Conservation (phyloP, 139 green algal species). For the Penium margaritaceum region DNA sequence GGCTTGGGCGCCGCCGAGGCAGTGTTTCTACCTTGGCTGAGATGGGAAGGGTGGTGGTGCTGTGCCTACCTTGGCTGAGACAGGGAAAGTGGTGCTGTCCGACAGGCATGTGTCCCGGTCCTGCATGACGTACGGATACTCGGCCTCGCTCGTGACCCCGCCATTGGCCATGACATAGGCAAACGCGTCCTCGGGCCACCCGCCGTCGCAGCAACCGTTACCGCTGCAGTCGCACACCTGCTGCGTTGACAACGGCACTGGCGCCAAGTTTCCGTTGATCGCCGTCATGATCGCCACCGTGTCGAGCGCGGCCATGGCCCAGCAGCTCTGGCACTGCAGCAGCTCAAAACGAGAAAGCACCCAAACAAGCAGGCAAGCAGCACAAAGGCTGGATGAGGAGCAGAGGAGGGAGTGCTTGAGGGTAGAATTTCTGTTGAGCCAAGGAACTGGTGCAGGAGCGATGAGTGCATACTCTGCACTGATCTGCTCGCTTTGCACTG, state of each 20-base stretch:
- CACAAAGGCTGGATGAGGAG: too few relatives aligned
- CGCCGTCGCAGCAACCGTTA: constrained; percentile 5
- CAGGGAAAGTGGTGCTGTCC: constrained; percentile 3
- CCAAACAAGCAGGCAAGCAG: too few relatives aligned
- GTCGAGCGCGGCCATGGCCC: constrained; percentile 13
- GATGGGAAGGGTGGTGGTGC: too few relatives aligned
- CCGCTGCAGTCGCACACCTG: constrained; percentile 16
- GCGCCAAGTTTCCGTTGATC: neutral
- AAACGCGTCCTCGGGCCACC: constrained; percentile 10
- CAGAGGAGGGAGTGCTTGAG: too few relatives aligned
- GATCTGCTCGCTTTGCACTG: too few relatives aligned
- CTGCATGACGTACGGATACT: constrained; percentile 1
- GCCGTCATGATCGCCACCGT: constrained; percentile 1
- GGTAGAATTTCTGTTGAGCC: too few relatives aligned
- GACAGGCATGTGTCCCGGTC: neutral
- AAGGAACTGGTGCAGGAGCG: too few relatives aligned
- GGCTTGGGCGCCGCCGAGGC: too few relatives aligned
- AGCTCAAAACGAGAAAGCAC: too few relatives aligned
- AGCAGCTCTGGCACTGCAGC: constrained; percentile 22
- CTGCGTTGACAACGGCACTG: neutral
- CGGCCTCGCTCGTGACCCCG: neutral
- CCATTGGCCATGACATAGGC: constrained; percentile 17
- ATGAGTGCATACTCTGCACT: too few relatives aligned
- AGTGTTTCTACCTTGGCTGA: too few relatives aligned
- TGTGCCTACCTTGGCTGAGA: too few relatives aligned